Percentiles rank a stretch among this genome's conserved stretches.
These are phyloP conservation scores for Sporodiniella umbellata DNA, from an alignment of 371 early-diverging fungal genomes.

Conservation along the genomic window DNA sequence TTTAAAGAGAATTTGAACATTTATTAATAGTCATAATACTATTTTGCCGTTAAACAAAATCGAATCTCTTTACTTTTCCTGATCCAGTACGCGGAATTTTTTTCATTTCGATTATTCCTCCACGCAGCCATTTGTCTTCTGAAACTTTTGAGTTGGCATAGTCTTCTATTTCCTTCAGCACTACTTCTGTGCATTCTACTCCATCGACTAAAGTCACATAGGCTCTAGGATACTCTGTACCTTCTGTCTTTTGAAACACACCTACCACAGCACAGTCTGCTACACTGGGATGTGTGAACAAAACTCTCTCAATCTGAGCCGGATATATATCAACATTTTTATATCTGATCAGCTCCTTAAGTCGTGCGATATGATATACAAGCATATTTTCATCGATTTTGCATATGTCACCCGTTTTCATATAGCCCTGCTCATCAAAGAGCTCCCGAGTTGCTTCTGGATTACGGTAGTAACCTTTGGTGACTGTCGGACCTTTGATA, in stretches of 20 bases:
- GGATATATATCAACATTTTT: conserved; percentile 69
- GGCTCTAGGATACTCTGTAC: conserved; percentile 67
- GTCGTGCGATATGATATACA: conserved; percentile 61
- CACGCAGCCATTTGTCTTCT: conserved; percentile 66
- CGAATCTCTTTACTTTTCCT: conserved; percentile 22
- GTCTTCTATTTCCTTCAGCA: conserved; percentile 44
- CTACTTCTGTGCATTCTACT: conserved; percentile 8
- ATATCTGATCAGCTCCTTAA: conserved; percentile 73
- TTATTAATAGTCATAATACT: no score
- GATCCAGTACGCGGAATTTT: conserved; percentile 63
- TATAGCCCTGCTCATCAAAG: conserved; percentile 79
- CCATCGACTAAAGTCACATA: conserved; percentile 49
- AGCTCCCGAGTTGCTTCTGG: conserved; percentile 57
- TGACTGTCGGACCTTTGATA: conserved; percentile 64
- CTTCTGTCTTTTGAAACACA: conserved; percentile 35
- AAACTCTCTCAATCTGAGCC: conserved; percentile 66
- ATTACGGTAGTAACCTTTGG: conserved; percentile 42
- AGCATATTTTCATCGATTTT: conserved; percentile 40
- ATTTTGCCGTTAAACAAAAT: neutral
- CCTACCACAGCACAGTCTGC: conserved; percentile 66
- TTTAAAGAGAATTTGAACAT: no score
- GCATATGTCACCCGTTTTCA: conserved; percentile 49
- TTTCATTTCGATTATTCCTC: conserved; percentile 63
- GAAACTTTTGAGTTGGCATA: conserved; percentile 59
- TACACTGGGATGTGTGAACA: conserved; percentile 51